Base-by-base conservation (phyloP, 2,329 filamentous ascomycete genomes). In the Magnaporthales sp. region DNA sequence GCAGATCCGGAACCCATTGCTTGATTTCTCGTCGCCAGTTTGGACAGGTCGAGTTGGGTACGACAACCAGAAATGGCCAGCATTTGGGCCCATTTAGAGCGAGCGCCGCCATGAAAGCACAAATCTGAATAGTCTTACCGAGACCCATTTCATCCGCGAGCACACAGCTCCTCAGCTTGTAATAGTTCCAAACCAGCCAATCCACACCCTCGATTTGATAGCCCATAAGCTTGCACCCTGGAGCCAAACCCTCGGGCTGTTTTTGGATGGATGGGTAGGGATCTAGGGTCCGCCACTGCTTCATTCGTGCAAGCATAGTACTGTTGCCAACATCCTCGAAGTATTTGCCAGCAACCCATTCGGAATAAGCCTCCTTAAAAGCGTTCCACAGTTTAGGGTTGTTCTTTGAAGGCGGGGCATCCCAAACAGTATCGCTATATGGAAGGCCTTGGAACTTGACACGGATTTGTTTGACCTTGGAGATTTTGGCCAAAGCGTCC, bases 1-100 rank as follows among this genome's bases (percentile, higher is more conserved):
- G 88, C 46, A 98, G 79, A 7, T 86, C 86, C 1, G 94, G 94
- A 0, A 91, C 89, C 94, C 94, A 99, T 71, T 91, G 89, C 79
- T 96, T 96, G 76, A 98, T 92, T 75, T 99, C 95, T 63, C 94
- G 89, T 6, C 94, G 90, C 94, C 95, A 99, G 75, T 99, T 99
- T n/a, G 93, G 87, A 75, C 93, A 96, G 0, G 95, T 99, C 0
- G 94, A 89, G 74, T 98, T 98, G 0, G 95, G 95, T 0, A 96
- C 94, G 1, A 97, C 92, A 3, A 98, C 84, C 19, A 99, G 82
- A 74, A 97, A 98, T 0, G 95, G 95, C 85, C 91, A 98, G 77
- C 92, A 95, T 73, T 86, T 80, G 6, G 87, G 87, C n/a, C 78
- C 77, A 65, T 89, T 84, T 68, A 90, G 83, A 27, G 90, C 83